phyloP scores from a whole-genome alignment of 2,329 filamentous ascomycete species.

The Penicillium sp. region DNA sequence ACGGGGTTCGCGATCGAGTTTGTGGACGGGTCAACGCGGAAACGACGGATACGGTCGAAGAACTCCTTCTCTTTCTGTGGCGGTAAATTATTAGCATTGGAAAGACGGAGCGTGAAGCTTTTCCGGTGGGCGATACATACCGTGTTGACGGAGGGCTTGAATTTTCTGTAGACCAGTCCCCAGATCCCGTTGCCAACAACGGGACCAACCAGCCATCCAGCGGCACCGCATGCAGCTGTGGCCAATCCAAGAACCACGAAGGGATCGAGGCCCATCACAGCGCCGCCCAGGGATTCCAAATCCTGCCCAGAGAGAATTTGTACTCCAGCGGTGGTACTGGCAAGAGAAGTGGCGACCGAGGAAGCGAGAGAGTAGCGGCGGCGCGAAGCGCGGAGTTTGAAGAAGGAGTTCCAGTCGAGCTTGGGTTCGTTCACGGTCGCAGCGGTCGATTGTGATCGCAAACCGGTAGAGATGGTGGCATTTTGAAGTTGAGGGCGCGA shows the following conservation, averaged over 20 bases:
- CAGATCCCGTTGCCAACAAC: conserved; percentile 79
- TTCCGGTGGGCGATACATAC: conserved; percentile 46
- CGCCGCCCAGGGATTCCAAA: conserved; percentile 66
- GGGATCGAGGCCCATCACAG: conserved; percentile 80
- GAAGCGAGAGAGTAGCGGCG: conserved; percentile 81
- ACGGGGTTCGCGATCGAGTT: conserved; percentile 91
- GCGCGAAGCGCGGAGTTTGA: conserved; percentile 82
- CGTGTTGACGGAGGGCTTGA: conserved; percentile 70
- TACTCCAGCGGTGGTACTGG: conserved; percentile 57
- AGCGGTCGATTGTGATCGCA: conserved; percentile 33
- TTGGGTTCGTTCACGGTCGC: conserved; percentile 36
- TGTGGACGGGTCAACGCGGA: conserved; percentile 85
- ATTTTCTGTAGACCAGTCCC: conserved; percentile 70
- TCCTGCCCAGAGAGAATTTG: conserved; percentile 67
- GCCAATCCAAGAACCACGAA: conserved; percentile 81
- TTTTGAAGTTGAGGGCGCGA: conserved; percentile 11
- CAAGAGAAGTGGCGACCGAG: conserved; percentile 66
- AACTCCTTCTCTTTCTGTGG: conserved; percentile 87
- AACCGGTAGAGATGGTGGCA: conserved; percentile 9
- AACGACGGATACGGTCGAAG: conserved; percentile 85
- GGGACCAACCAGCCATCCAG: conserved; percentile 87
- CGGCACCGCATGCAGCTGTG: conserved; percentile 72
- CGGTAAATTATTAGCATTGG: not conserved
- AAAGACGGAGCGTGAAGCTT: no score
- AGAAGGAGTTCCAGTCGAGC: conserved; percentile 92